Base-by-base conservation (phyloP, 2,329 filamentous ascomycete genomes). In the Penicillium polonicum region DNA sequence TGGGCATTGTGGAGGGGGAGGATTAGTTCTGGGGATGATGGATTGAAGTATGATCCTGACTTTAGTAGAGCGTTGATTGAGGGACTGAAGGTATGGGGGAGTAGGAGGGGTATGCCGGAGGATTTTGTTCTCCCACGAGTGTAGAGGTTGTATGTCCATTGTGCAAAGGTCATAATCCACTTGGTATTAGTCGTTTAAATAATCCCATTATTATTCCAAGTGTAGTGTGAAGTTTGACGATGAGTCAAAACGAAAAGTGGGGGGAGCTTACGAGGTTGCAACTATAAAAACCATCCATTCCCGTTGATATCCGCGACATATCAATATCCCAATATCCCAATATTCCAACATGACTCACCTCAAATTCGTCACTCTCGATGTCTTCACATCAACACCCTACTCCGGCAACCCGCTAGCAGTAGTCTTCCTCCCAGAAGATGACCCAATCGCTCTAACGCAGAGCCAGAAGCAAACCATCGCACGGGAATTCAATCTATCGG, bases 401-500 rank as follows among this genome's bases (percentile, higher is more conserved):
- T 63, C 63, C 5, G 83, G 83, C 43, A 85, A 85, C 60, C 83
- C 80, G 3, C 73, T 86, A 1, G 83, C 79, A n/a, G 76, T 85
- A n/a, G 78, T 85, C 59, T 73, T 76, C 41, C 71, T 85, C 13
- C 67, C 71, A 12, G 56, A 63, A 53, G 55, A 65, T 12, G 25
- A 55, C n/a, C 44, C 62, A 15, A 76, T 77, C 4, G 60, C 66
- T 44, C 53, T 73, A 43, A 78, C 72, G 12, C 81, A 83, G 53
- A 70, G 72, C 36, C 76, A 81, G 60, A 83, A 85, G 66, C 83
- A 84, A 66, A 68, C 65, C 44, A 80, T 86, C 55, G 81, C 83
- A 5, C 70, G 73, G 33, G 83, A 85, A 61, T 85, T 85, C 74
- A 85, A 85, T 62, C 74, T 83, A 38, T 83, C 82, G 0, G 83